phyloP scores from a whole-genome alignment of 345 rosid genomes.

The Capsella bursapastoris region DNA sequence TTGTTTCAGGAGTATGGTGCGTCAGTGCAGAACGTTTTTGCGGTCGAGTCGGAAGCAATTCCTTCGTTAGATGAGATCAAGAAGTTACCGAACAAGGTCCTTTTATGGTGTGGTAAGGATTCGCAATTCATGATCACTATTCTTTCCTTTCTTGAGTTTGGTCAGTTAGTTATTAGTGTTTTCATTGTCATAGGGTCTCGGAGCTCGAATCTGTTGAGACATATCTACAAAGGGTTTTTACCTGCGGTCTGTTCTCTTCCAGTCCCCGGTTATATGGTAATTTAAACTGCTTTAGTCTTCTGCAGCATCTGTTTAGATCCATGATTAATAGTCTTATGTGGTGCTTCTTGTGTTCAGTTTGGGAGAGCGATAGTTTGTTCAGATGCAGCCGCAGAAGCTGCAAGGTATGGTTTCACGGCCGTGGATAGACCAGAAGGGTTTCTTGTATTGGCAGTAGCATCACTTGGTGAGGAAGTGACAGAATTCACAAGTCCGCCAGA shows the following conservation, averaged over 20 bases:
- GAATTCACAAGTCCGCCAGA: conserved; percentile 60
- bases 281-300: background rate
- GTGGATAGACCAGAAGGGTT: conserved; percentile 83
- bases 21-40: conserved; percentile 63
- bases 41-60: conserved; percentile 55
- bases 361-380: conserved; percentile 84
- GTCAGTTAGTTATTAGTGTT: background rate
- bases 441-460: conserved; percentile 63
- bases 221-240: conserved; percentile 70
- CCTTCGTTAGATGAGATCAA: conserved; percentile 73
- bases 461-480: conserved; percentile 58
- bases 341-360: conserved; percentile 45
- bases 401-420: conserved; percentile 74
- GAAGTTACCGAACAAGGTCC: conserved; percentile 67
- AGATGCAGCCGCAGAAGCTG: conserved; percentile 87
- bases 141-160: background rate
- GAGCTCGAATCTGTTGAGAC: conserved; percentile 68
- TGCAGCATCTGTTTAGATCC: background rate
- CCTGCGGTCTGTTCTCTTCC: conserved; percentile 78
- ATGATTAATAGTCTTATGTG: background rate
- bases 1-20: conserved; percentile 62
- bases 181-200: conserved; percentile 50
- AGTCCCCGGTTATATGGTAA: conserved; percentile 80
- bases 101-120: conserved; percentile 79
- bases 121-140: background rate